Evolutionary conservation across 805 yeast genomes (phyloP), one percentile per base, ranked within the genome.

Genomic region (Deakozyma indianensis): DNA sequence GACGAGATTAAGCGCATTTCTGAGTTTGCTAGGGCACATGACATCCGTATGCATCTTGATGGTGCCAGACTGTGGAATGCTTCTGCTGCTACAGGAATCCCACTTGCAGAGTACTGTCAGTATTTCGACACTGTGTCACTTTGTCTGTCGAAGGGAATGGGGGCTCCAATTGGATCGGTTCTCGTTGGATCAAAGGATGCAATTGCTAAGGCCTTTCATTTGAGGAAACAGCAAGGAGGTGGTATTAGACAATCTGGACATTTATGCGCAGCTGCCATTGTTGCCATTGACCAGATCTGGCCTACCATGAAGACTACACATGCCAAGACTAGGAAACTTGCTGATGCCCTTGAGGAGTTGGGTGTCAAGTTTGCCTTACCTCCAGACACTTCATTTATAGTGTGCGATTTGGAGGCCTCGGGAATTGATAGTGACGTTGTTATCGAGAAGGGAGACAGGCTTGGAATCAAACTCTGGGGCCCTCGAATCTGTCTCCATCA

Each of bases 1-100:
- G 90, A 80, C 27, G 96, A 88, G 60, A 70, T 88, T 46, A 65
- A 66, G 47, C 73, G 75, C 47, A 88, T 88, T 54, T 72, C 81
- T 40, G 70, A 65, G 38, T 88, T 83, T 71, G 84, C 90, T 51
- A 68, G 70, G 45, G 72, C 65, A 23, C 69, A 78, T 53, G 69
- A 68, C 45, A 63, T 84, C 46, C 71, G 67, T 46, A 61, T 87
- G 53, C 96, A 90, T 57, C 75, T 87, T 55, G 97, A 88, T 60
- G 97, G 96, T 50, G 97, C 96, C n/a, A 74, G 97, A 55, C 65
- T 88, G 43, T 87, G 94, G 88, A 84, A 83, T 60, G 96, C 96
- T n/a, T 68, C 78, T 35, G 82, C 73, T 11, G 88, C 73, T 23
- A 75, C 85, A 7, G 86, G 83, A 22, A 68, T 83, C 29, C 65